Base-by-base conservation (phyloP, 176 grass and related monocot species). In the Rhynchospora pubera region DNA sequence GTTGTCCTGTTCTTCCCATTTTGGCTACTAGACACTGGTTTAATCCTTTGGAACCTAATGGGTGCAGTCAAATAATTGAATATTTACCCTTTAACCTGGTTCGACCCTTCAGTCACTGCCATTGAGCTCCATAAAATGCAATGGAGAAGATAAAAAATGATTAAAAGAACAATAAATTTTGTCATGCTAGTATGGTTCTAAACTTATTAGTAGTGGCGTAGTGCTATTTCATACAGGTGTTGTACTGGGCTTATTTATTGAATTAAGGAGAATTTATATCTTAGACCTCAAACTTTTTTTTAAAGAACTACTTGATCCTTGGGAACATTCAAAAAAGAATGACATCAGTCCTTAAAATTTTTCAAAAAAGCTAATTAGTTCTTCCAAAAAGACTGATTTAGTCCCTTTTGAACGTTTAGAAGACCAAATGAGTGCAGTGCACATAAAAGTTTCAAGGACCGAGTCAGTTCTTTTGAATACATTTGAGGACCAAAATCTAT, bases 191-290 rank as follows among this genome's bases (percentile, higher is more conserved):
- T 11, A 39, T 78, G 28, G 7, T 55, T 50, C 58, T 14, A 66
- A 42, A 28, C 2, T 77, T 52, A 47, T 13, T 70, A n/a, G n/a
- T n/a, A n/a, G n/a, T n/a, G n/a, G n/a, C n/a, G 45, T 58, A 73
- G 57, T 58, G 34, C 6, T 87, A 59, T 70, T 62, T 61, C 60
- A 42, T 65, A 58, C 63, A 66, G 19, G 48, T 84, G 45, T 22
- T 46, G 7, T 78, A 18, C 19, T 42, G 15, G 44, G 7, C 80
- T 70, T 19, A 21, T 77, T 23, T 47, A 65, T 42, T 28, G 14
- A 56, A 22, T 28, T 73, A 64, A 80, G 26, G 26, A 28, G 1
- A 28, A 28, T 28, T 28, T 1, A 28, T 28, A 28, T 28, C 1
- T 28, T 28, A 28, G 26, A 1, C 26, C 26, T 28, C 26, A 28